Conservation (phyloP, 768 basidiomycete genomes). For the Favolaschia claudopus region DNA sequence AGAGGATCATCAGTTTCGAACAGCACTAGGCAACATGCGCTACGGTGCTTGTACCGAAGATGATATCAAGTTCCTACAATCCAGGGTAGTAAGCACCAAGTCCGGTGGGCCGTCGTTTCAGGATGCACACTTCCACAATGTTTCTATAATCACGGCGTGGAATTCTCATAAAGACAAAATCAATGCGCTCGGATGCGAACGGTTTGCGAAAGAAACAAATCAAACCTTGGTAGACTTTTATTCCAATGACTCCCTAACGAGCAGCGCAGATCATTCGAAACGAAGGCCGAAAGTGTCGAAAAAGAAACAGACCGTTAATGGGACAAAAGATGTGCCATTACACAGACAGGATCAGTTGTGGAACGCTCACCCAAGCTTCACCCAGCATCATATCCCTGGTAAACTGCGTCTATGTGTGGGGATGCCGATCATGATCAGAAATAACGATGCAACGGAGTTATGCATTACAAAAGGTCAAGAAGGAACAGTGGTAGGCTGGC, state of each 20-base stretch:
- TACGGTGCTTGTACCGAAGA: slow-evolving; percentile 30
- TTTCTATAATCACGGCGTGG: slow-evolving; percentile 36
- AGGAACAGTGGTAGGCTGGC: no score
- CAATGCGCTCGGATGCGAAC: slow-evolving; percentile 29
- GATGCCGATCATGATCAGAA: no score
- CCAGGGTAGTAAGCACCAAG: slow-evolving; percentile 20
- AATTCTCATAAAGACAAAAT: slow-evolving; percentile 37
- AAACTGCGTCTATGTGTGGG: no score
- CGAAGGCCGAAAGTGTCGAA: not conserved
- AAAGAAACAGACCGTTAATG: no score
- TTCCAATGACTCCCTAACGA: slow-evolving; percentile 33
- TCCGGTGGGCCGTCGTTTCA: slow-evolving; percentile 8
- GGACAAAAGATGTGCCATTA: no score
- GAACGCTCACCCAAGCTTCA: no score
- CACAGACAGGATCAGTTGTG: no score
- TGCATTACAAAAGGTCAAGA: no score
- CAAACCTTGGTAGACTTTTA: slow-evolving; percentile 31
- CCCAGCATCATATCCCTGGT: no score
- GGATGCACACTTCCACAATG: slow-evolving; percentile 30
- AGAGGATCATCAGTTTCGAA: slow-evolving; percentile 36
- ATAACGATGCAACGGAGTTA: no score
- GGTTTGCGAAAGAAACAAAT: slow-evolving; percentile 33
- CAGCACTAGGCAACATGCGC: slow-evolving; percentile 39
- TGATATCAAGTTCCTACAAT: slow-evolving; percentile 33
- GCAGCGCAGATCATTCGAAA: no score